These are phyloP conservation scores for Cadophora malorum DNA, from an alignment of 2,329 filamentous ascomycete genomes.

Conservation along the genomic window DNA sequence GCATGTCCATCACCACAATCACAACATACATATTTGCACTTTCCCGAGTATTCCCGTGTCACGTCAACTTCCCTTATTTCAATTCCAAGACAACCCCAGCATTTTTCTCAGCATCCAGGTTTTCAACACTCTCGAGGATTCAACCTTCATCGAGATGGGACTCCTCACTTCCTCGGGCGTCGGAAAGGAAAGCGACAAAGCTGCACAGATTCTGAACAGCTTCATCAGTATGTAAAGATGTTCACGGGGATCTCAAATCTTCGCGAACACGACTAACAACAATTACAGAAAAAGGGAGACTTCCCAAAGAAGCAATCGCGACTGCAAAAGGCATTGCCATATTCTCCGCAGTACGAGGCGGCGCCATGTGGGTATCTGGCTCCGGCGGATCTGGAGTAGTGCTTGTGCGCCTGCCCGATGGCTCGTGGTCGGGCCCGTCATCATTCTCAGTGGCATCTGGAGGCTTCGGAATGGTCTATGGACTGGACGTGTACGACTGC, in stretches of 20 bases:
- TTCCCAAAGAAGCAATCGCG: slow-evolving; percentile 64
- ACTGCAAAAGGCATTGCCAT: slow-evolving; percentile 73
- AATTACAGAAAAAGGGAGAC: slow-evolving; percentile 46
- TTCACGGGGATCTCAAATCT: background rate
- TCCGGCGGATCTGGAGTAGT: slow-evolving; percentile 71
- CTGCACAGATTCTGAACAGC: slow-evolving; percentile 27
- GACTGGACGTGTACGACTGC: slow-evolving; percentile 88
- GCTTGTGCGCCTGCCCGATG: slow-evolving; percentile 66
- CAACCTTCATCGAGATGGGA: slow-evolving; percentile 6
- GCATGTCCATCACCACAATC: background rate
- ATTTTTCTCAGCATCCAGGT: background rate
- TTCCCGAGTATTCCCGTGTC: too few relatives aligned
- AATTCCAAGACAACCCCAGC: background rate
- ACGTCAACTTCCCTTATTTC: too few relatives aligned
- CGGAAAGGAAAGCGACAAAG: slow-evolving; percentile 26
- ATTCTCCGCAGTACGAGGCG: slow-evolving; percentile 73
- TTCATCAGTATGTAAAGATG: slow-evolving; percentile 20
- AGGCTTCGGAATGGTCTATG: slow-evolving; percentile 79
- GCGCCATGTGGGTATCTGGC: slow-evolving; percentile 41
- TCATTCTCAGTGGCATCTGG: slow-evolving; percentile 83
- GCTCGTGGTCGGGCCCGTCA: slow-evolving; percentile 79
- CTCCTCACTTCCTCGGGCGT: slow-evolving; percentile 18
- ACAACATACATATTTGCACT: background rate
- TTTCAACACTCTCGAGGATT: background rate
- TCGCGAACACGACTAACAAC: slow-evolving; percentile 14